Evolutionary conservation across 495 filamentous ascomycete species (phyloP), one percentile per base, ranked within the genome.

Genomic region (Diplogelasinospora grovesii): DNA sequence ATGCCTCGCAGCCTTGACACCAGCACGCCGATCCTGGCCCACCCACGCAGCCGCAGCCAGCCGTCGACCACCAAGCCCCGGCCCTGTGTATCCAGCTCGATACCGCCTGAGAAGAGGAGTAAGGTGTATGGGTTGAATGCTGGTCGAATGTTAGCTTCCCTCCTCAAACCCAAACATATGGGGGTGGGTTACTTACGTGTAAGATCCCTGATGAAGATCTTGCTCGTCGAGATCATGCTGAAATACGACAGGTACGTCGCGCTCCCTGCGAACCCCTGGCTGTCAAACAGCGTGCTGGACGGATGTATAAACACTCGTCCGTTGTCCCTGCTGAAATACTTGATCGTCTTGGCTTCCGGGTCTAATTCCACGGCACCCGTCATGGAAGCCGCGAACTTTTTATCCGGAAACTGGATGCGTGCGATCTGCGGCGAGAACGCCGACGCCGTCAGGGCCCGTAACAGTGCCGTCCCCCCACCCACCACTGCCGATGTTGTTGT

Each of bases 261-360:
- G 20, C 75, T 70, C 10, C 79, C 77, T 1, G 80, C 68, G 48
- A 90, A 95, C 0, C 64, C 66, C 50, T 93, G 85, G 5, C 77
- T 81, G 30, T 77, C 82, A 60, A 96, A 96, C 28, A 97, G 67
- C 6, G 84, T 89, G 14, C 85, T 92, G 46, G 75, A 75, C 0
- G 93, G 90, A 54, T 97, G 89, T 15, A 97, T 79, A 62, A 97
- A 98, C 23, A 97, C 86, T 29, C 92, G 75, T 1, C 84, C 85
- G 41, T 80, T 85, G 29, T 93, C 84, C 56, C 87, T 80, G 41
- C 83, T 84, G 56, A 85, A 97, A 66, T 89, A 97, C 56, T 84
- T 87, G 60, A 98, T 95, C 10, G 81, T 86, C 19, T 82, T 71
- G 13, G 90, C 89, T 63, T 96, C 92, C 0, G 90, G 90, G 52